Evolutionary conservation across 2,329 filamentous ascomycete genomes (phyloP).

Genomic region (Xylaria sp.): DNA sequence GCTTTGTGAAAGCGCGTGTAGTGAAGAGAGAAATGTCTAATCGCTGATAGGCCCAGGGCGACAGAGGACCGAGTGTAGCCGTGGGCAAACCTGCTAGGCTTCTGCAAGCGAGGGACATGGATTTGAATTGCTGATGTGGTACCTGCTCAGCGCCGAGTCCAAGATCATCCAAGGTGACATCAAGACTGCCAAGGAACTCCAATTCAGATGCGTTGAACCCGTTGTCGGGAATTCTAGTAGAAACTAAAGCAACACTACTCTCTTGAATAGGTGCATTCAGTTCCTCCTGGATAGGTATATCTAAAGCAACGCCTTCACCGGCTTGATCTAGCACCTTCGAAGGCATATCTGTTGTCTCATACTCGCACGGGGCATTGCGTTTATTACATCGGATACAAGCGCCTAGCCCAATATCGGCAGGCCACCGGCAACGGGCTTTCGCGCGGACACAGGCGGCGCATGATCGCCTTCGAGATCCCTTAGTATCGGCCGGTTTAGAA

Average conservation of each 20-base stretch:
- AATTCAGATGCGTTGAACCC: neutral
- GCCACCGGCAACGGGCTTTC: conserved; percentile 10
- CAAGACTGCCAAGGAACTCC: neutral
- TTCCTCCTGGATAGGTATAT: neutral
- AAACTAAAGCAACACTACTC: neutral
- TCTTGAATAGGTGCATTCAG: neutral
- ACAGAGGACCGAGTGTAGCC: neutral
- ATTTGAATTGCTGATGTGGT: neutral
- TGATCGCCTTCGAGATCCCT: conserved; percentile 9
- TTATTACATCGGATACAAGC: conserved; percentile 4
- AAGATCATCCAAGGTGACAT: neutral
- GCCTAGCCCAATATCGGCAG: neutral
- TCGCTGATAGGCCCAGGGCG: neutral
- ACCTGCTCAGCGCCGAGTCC: neutral
- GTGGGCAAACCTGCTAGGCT: neutral
- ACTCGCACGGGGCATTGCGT: neutral
- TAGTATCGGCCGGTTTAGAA: conserved; percentile 3
- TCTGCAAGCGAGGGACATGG: conserved; percentile 3
- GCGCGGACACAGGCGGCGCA: conserved; percentile 4
- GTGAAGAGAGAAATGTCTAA: neutral
- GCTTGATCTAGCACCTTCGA: neutral
- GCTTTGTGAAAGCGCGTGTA: neutral
- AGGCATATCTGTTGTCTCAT: neutral
- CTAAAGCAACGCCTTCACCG: neutral
- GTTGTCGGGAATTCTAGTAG: neutral